These are phyloP conservation scores for Porogramme epimiltina DNA, from an alignment of 1,284 basidiomycete genomes.

Conservation along the genomic window DNA sequence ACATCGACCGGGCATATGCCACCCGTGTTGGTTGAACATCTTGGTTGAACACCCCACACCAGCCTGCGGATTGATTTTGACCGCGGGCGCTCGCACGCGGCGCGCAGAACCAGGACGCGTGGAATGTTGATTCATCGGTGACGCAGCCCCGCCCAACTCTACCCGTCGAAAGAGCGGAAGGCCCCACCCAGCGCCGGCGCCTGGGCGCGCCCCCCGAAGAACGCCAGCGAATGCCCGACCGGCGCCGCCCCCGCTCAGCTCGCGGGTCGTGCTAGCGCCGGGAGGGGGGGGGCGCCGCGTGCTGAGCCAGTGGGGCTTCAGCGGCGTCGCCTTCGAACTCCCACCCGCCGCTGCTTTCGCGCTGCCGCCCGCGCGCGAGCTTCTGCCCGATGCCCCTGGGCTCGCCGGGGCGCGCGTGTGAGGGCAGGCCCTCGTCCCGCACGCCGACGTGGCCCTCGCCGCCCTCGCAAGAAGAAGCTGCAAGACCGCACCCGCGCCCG, in stretches of 20 bases:
- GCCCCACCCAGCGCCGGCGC: no score
- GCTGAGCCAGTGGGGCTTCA: no score
- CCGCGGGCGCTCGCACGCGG: slow-evolving; percentile 1
- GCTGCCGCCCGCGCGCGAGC: slow-evolving; percentile 9
- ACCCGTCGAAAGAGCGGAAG: no score
- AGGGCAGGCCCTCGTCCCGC: neutral
- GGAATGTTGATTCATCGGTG: no score
- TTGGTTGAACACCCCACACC: no score
- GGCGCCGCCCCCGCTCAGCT: neutral
- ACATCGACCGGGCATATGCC: neutral
- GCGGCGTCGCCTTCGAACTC: slow-evolving; percentile 5
- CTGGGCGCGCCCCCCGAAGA: neutral
- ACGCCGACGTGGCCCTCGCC: no score
- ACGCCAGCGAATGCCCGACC: no score
- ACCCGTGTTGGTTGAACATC: no score
- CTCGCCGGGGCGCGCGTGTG: slow-evolving; percentile 6
- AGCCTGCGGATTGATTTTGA: slow-evolving; percentile 15
- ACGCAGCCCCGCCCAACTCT: no score
- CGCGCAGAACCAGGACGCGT: no score
- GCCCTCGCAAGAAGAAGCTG: neutral
- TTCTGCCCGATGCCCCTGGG: slow-evolving; percentile 19
- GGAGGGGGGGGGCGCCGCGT: no score
- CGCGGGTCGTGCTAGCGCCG: no score
- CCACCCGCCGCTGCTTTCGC: slow-evolving; percentile 1
- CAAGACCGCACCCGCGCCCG: neutral